These are phyloP conservation scores for Eremochloa ophiuroides DNA, from an alignment of 176 grass and related monocot genomes.

Conservation along the genomic window DNA sequence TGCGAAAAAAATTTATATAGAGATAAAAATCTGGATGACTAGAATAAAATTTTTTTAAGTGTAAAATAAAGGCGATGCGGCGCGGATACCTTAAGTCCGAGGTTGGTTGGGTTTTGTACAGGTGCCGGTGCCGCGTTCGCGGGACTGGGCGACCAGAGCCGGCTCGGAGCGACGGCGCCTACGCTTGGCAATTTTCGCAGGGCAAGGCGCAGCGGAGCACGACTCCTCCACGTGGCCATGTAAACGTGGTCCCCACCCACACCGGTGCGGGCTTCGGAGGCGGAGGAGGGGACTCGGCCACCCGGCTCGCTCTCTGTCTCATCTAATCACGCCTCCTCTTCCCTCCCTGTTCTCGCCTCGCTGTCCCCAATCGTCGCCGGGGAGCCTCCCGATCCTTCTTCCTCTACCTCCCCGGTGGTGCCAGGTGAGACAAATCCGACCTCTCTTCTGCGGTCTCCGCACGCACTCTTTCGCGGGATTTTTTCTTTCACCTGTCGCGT, in stretches of 20 bases:
- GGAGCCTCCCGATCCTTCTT: constrained; percentile 19
- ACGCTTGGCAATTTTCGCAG: too few species aligned
- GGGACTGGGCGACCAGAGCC: too few species aligned
- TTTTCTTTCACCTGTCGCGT: not conserved
- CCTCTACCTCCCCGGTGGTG: not conserved
- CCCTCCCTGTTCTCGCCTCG: not conserved
- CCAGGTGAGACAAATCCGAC: not conserved
- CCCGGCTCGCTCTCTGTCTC: constrained; percentile 25
- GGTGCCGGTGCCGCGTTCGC: too few species aligned
- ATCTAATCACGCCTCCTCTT: constrained; percentile 30
- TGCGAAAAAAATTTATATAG: too few species aligned
- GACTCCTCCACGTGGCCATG: constrained; percentile 36
- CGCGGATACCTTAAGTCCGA: too few species aligned
- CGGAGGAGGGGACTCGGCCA: constrained; percentile 30
- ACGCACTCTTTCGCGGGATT: not conserved
- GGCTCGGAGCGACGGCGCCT: too few species aligned
- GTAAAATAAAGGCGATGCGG: too few species aligned
- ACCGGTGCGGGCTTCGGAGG: not conserved
- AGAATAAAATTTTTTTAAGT: too few species aligned
- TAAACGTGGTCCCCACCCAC: constrained; percentile 21
- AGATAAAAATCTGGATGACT: too few species aligned
- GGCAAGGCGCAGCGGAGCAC: not conserved
- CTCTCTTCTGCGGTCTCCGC: too few species aligned
- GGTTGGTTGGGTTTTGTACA: too few species aligned
- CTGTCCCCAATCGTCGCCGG: not conserved